These are phyloP conservation scores for Podospora pseudopauciseta DNA, from an alignment of 495 filamentous ascomycete species.

Conservation along the genomic window DNA sequence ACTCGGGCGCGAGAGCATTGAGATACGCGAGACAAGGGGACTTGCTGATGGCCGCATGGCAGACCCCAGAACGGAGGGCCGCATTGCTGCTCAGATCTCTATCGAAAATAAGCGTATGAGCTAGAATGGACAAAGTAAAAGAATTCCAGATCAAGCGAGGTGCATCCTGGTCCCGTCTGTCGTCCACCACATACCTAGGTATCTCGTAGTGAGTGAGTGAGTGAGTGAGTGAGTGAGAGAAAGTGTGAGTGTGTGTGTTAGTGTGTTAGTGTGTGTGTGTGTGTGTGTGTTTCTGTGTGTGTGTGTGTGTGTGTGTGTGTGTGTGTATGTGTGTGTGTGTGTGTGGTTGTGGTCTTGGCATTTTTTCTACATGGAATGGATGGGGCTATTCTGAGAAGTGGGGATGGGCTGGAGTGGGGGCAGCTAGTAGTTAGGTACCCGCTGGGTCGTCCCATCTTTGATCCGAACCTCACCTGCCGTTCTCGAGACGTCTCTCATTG, in stretches of 20 bases:
- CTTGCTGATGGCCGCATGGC: constrained; percentile 16
- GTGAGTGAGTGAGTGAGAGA: too few species aligned
- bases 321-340: too few species aligned
- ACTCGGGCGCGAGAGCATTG: background rate
- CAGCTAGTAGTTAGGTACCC: background rate
- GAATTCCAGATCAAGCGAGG: background rate
- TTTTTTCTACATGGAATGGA: background rate
- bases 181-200: background rate
- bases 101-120: background rate
- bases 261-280: too few species aligned
- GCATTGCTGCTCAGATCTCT: constrained; percentile 14
- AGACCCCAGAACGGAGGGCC: constrained; percentile 17
- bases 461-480: constrained; percentile 17
- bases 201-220: too few species aligned
- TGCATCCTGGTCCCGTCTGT: background rate
- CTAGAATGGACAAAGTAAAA: background rate
- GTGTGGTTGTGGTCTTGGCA: background rate
- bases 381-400: background rate
- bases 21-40: constrained; percentile 14
- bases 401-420: background rate
- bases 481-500: constrained; percentile 13
- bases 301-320: too few species aligned
- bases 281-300: too few species aligned
- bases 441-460: background rate
- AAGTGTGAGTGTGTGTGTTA: too few species aligned